phyloP scores from a whole-genome alignment of 2,329 filamentous ascomycete species.

The Xylaria sp. region DNA sequence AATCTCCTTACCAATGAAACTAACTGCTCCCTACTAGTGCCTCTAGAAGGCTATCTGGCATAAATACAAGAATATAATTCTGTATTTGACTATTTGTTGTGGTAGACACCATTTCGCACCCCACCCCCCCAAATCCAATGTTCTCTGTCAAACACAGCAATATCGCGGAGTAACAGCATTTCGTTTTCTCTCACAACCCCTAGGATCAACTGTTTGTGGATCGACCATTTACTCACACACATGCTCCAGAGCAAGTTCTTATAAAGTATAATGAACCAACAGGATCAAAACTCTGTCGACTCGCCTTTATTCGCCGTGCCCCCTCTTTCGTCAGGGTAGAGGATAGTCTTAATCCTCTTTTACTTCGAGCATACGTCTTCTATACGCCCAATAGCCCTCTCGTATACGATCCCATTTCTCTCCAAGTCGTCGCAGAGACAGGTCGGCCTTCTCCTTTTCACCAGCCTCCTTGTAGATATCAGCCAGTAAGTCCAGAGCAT shows the following conservation, averaged over 20 bases:
- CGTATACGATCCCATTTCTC: slow-evolving; percentile 91
- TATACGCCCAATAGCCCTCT: slow-evolving; percentile 89
- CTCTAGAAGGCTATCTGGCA: too few species aligned
- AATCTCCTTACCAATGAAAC: too few species aligned
- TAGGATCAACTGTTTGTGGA: neutral
- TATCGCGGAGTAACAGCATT: neutral
- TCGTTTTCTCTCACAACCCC: neutral
- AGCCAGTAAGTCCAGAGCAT: slow-evolving; percentile 73
- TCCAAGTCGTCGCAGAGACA: slow-evolving; percentile 74
- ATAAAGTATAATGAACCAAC: neutral
- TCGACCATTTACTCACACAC: neutral
- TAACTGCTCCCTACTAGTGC: too few species aligned
- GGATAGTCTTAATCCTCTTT: neutral
- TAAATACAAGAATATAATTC: neutral
- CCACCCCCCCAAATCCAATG: too few species aligned
- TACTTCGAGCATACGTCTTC: slow-evolving; percentile 43
- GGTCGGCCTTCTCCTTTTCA: slow-evolving; percentile 65
- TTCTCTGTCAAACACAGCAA: too few species aligned
- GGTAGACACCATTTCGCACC: neutral
- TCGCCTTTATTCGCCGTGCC: neutral
- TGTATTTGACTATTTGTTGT: neutral
- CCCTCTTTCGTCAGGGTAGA: neutral
- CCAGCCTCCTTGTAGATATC: slow-evolving; percentile 67
- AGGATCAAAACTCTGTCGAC: too few species aligned
- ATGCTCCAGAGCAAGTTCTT: neutral